phyloP scores from a whole-genome alignment of 1,139 yeast species.

The Meyerozyma elateridarum region DNA sequence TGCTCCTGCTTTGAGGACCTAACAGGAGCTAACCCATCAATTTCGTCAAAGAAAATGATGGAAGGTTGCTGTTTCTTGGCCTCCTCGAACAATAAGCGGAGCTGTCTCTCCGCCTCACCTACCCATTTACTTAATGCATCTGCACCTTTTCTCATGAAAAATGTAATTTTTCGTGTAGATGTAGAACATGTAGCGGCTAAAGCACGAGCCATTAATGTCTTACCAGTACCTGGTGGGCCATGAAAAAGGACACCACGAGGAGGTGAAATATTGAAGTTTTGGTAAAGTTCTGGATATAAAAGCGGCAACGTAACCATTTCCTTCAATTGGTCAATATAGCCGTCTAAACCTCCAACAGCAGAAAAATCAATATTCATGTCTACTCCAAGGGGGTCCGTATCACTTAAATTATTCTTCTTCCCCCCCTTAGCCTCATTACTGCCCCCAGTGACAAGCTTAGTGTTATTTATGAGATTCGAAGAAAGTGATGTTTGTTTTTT shows the following conservation, averaged over 20 bases:
- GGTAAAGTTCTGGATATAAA: conserved; percentile 89
- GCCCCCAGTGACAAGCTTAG: conserved; percentile 35
- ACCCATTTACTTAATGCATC: conserved; percentile 98
- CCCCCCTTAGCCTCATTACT: conserved; percentile 25
- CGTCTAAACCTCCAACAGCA: conserved; percentile 89
- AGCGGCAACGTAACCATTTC: conserved; percentile 97
- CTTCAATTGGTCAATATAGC: conserved; percentile 84
- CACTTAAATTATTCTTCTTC: conserved; percentile 74
- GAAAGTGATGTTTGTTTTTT: conserved; percentile 11
- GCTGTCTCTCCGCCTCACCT: conserved; percentile 96
- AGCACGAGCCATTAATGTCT: conserved; percentile 96
- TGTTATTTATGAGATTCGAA: conserved; percentile 12
- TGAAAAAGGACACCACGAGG: conserved; percentile 97
- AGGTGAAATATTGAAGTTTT: conserved; percentile 86
- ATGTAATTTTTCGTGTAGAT: conserved; percentile 77
- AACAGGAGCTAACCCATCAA: conserved; percentile 97
- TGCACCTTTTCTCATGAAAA: conserved; percentile 98
- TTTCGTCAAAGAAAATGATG: conserved; percentile 93
- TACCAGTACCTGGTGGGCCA: conserved; percentile 99
- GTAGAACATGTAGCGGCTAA: conserved; percentile 92
- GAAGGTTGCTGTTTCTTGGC: conserved; percentile 96
- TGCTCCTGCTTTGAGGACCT: conserved; percentile 96
- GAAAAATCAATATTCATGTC: conserved; percentile 90
- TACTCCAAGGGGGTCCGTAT: conserved; percentile 91
- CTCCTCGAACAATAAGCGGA: conserved; percentile 86